These are phyloP conservation scores for Yamadazyma atmosphaerica DNA, from an alignment of 1,139 yeast species.

Conservation along the genomic window DNA sequence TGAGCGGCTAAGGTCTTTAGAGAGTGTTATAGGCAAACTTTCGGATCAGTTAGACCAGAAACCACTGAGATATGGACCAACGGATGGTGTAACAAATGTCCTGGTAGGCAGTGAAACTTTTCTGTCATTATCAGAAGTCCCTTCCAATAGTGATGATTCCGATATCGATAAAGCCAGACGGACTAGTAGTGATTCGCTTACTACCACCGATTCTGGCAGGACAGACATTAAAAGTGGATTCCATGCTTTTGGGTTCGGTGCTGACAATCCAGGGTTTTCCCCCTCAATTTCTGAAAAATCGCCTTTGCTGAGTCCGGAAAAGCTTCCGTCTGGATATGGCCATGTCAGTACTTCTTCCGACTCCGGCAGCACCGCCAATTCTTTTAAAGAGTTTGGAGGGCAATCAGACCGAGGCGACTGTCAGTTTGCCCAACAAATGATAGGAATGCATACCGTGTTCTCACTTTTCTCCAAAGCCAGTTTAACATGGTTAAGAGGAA, in stretches of 20 bases:
- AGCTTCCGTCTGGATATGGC: too few species aligned
- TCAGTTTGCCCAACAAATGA: too few species aligned
- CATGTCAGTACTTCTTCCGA: too few species aligned
- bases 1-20: constrained; percentile 23
- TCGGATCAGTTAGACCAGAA: constrained; percentile 7
- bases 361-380: too few species aligned
- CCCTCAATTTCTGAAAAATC: too few species aligned
- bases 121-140: background rate
- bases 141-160: background rate
- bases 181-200: background rate
- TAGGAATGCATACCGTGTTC: constrained; percentile 38
- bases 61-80: background rate
- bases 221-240: background rate
- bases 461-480: constrained; percentile 37
- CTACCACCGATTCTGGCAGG: background rate
- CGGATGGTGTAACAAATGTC: too few species aligned
- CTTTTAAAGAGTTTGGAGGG: too few species aligned
- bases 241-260: background rate
- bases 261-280: too few species aligned
- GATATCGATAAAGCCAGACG: background rate
- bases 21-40: constrained; percentile 20
- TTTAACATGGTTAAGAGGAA: constrained; percentile 29
- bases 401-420: too few species aligned
- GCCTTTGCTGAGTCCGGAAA: too few species aligned
- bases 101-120: too few species aligned